Percentiles rank a stretch among this genome's conserved stretches.
Conservation (phyloP, 78 protist genomes). For the Emiliania huxleyi region DNA sequence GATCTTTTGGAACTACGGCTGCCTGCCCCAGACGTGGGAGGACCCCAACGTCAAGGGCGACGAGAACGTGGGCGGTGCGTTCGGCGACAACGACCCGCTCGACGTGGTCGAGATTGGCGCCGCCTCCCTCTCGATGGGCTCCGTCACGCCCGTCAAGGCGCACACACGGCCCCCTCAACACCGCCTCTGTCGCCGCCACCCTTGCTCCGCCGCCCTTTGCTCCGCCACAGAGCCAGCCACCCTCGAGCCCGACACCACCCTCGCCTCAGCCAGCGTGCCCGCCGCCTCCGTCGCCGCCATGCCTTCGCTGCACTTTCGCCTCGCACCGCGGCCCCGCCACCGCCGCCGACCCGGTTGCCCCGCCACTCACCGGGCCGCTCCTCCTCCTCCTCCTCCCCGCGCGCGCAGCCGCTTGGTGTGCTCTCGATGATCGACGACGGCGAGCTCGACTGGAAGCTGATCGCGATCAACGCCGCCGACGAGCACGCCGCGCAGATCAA, state of each 20-base stretch:
- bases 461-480: conserved; percentile 40
- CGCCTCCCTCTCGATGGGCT: conserved; percentile 30
- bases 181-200: too few relatives aligned
- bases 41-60: conserved; percentile 46
- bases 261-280: too few relatives aligned
- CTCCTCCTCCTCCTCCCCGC: not conserved
- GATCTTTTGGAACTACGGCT: conserved; percentile 71
- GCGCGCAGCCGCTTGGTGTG: conserved; percentile 45
- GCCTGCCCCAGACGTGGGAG: conserved; percentile 74
- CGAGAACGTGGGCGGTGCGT: conserved; percentile 28
- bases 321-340: too few relatives aligned
- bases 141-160: conserved; percentile 42
- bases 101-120: conserved; percentile 60
- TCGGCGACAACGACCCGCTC: conserved; percentile 70
- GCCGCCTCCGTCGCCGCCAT: too few relatives aligned
- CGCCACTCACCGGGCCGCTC: too few relatives aligned
- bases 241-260: too few relatives aligned
- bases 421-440: conserved; percentile 68
- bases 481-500: conserved; percentile 28
- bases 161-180: too few relatives aligned
- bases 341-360: too few relatives aligned
- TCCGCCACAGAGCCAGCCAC: too few relatives aligned
- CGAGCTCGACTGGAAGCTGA: conserved; percentile 71
- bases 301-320: too few relatives aligned
- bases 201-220: too few relatives aligned